phyloP scores from a whole-genome alignment of 495 filamentous ascomycete species.

The Delitschia confertaspora region DNA sequence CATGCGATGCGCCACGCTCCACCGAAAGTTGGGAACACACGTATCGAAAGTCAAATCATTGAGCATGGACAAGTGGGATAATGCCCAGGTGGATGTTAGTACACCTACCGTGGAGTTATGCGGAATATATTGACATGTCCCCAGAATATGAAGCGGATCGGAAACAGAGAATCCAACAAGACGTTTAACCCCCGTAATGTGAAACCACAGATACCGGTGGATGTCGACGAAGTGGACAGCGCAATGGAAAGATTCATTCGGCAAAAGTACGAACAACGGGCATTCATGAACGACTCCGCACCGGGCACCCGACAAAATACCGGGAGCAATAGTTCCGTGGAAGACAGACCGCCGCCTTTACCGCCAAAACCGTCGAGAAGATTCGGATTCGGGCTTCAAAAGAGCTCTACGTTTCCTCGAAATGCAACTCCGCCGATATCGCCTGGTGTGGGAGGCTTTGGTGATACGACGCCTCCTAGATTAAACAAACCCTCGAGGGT shows the following conservation, averaged over 20 bases:
- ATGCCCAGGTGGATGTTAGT: constrained; percentile 88
- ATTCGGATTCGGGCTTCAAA: constrained; percentile 63
- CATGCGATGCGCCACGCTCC: constrained; percentile 91
- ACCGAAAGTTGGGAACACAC: constrained; percentile 95
- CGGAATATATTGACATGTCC: constrained; percentile 26
- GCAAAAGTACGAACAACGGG: constrained; percentile 74
- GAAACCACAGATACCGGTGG: constrained; percentile 72
- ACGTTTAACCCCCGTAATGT: constrained; percentile 77
- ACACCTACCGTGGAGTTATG: too few species aligned
- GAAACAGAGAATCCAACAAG: constrained; percentile 77
- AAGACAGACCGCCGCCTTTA: constrained; percentile 61
- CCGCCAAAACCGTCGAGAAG: constrained; percentile 74
- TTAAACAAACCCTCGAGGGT: constrained; percentile 53
- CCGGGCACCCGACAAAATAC: constrained; percentile 40
- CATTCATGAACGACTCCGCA: constrained; percentile 39
- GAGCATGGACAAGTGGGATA: constrained; percentile 94
- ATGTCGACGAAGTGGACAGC: constrained; percentile 82
- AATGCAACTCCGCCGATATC: constrained; percentile 31
- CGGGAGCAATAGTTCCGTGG: constrained; percentile 41
- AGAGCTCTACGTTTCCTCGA: constrained; percentile 57
- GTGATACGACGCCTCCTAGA: constrained; percentile 33
- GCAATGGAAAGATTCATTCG: constrained; percentile 91
- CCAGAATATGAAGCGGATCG: constrained; percentile 85
- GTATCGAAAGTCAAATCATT: constrained; percentile 97
- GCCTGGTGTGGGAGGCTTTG: constrained; percentile 28